A percentile compares a stretch with the other conserved stretches of the same genome.
These are phyloP conservation scores for Sclerotinia sclerotiorum DNA, from an alignment of 2,329 filamentous ascomycete species.

Conservation along the genomic window DNA sequence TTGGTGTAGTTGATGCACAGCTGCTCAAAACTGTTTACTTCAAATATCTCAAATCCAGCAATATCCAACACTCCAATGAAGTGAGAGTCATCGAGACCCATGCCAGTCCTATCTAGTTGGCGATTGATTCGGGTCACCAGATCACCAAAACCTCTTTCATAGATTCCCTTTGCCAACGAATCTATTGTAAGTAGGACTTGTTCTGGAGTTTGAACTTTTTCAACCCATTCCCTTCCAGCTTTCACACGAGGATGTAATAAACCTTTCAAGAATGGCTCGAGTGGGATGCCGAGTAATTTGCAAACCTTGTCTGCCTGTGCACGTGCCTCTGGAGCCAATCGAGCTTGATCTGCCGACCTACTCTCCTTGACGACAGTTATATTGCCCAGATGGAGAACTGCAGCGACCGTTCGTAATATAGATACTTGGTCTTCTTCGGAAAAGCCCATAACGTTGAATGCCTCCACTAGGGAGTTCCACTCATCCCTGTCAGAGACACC, in stretches of 20 bases:
- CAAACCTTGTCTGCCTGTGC: conserved; percentile 77
- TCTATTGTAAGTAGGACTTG: conserved; percentile 89
- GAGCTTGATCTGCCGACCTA: conserved; percentile 84
- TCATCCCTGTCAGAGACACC: conserved; percentile 90
- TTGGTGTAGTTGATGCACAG: conserved; percentile 99
- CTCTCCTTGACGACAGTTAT: conserved; percentile 88
- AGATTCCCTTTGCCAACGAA: conserved; percentile 93
- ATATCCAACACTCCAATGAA: conserved; percentile 99
- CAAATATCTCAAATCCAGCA: conserved; percentile 98
- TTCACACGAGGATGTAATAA: conserved; percentile 91
- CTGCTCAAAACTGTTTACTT: conserved; percentile 97
- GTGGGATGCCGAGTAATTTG: conserved; percentile 76
- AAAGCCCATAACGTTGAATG: conserved; percentile 93
- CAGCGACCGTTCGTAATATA: conserved; percentile 84
- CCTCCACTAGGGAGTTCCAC: conserved; percentile 87
- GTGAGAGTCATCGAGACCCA: conserved; percentile 81
- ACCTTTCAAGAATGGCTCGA: conserved; percentile 83
- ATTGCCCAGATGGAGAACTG: conserved; percentile 91
- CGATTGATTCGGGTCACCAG: conserved; percentile 88
- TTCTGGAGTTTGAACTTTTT: conserved; percentile 96
- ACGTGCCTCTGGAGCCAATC: conserved; percentile 72
- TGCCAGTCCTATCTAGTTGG: conserved; percentile 82
- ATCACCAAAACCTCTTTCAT: conserved; percentile 92
- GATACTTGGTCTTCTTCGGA: conserved; percentile 77
- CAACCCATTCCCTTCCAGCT: conserved; percentile 95